Evolutionary conservation across 306 rosid genomes (phyloP), one percentile per base, ranked within the genome.

Genomic region (Vigna nakashimae): DNA sequence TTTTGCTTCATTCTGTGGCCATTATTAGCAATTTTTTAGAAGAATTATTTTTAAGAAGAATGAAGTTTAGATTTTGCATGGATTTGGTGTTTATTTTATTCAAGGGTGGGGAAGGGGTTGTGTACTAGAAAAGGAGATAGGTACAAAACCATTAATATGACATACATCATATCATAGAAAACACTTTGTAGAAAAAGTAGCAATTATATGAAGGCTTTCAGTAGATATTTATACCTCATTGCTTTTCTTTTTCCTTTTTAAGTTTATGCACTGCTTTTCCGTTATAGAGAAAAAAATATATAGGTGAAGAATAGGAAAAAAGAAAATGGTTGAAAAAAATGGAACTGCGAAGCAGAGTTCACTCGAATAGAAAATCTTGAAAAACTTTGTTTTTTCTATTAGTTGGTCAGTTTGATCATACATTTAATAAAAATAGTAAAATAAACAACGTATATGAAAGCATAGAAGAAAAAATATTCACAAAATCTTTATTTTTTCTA

Each of bases 1-100:
- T 26, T 80, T 36, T 74, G 71, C 77, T 32, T 84, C 59, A 72
- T 74, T 79, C n/a, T 86, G 15, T 88, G 76, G 86, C 32, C 84
- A 73, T 13, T 42, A 42, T 42, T 74, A 56, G 12, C 60, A 72
- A 69, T 86, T 15, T 64, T 83, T 71, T 22, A 50, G 43, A 55
- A 48, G 15, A 63, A 15, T 5, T 55, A 15, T 30, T 55, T 75
- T 68, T 69, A 68, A 78, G 73, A 1, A 8, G 43, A 43, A 60
- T 80, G 17, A 50, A 65, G 17, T 67, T 9, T 69, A 24, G 20
- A 74, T 70, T 82, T 74, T 65, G 14, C 43, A 63, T 76, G 74
- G 42, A 62, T 32, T 32, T 62, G 45, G 13, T 30, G 45, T 51
- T 75, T 20, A 58, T 67, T 22, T 67, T 24, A 12, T 17, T 12